A percentile compares a stretch with the other conserved stretches of the same genome.
Conservation (phyloP, 1,139 yeast genomes). For the Saccharomyces uvarum region DNA sequence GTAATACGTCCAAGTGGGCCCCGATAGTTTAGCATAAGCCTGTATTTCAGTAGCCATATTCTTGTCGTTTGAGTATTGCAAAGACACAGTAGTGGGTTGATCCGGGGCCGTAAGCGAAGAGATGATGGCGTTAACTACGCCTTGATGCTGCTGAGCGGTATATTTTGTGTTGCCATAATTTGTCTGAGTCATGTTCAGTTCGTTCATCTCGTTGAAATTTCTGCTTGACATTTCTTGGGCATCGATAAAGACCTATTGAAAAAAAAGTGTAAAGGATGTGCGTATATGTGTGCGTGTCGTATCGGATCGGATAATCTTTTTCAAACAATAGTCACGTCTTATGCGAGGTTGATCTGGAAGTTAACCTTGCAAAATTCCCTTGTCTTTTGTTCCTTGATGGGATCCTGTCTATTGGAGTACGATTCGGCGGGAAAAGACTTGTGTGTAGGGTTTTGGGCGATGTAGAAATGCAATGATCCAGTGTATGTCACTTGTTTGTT, state of each 20-base stretch:
- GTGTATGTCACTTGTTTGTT: neutral
- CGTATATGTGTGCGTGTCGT: neutral
- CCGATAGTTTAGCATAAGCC: constrained; percentile 93
- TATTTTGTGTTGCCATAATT: constrained; percentile 5
- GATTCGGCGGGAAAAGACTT: neutral
- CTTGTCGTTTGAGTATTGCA: constrained; percentile 54
- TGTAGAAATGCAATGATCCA: neutral
- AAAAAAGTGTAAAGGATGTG: neutral
- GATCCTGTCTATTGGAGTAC: neutral
- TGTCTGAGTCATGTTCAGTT: neutral
- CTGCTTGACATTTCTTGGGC: constrained; percentile 5
- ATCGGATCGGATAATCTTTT: neutral
- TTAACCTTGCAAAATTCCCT: neutral
- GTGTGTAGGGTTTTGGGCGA: neutral
- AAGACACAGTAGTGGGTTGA: constrained; percentile 40
- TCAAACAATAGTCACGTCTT: neutral
- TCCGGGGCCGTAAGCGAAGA: constrained; percentile 40
- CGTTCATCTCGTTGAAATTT: constrained; percentile 1
- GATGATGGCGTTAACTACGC: constrained; percentile 41
- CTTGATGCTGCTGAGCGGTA: constrained; percentile 25
- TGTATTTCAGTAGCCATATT: constrained; percentile 80
- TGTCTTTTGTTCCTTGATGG: neutral
- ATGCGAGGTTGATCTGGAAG: neutral
- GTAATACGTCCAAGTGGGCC: constrained; percentile 88
- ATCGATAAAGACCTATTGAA: neutral